Percentiles rank a stretch among this genome's conserved stretches.
phyloP scores from a whole-genome alignment of 1,139 yeast species.

The Suhomyces bokatorum region DNA sequence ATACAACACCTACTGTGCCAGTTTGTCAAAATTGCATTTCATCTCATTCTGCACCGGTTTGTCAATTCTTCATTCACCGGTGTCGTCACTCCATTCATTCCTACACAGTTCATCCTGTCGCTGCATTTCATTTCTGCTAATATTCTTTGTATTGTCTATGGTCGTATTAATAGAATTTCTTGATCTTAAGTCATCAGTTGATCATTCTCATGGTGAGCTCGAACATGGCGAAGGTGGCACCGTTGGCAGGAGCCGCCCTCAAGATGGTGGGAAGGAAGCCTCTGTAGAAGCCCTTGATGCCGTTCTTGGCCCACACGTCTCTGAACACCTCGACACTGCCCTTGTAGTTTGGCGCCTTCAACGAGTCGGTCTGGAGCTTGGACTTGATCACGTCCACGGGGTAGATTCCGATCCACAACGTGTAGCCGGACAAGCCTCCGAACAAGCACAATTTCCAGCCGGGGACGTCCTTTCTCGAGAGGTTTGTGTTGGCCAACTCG shows the following conservation, averaged over 20 bases:
- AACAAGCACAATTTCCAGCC: constrained; percentile 78
- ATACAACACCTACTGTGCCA: neutral
- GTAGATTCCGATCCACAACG: constrained; percentile 78
- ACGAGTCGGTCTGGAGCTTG: constrained; percentile 78
- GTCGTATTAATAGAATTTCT: neutral
- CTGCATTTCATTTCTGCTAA: constrained; percentile 1
- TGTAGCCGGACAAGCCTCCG: constrained; percentile 86
- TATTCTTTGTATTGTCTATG: neutral
- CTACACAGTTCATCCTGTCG: no score
- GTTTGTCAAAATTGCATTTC: no score
- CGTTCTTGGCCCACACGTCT: constrained; percentile 54
- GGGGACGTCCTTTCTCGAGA: constrained; percentile 68
- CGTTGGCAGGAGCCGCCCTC: constrained; percentile 97
- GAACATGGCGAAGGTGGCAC: constrained; percentile 91
- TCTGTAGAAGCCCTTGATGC: constrained; percentile 75
- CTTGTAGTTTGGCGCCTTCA: constrained; percentile 50
- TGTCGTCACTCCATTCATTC: no score
- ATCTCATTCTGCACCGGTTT: no score
- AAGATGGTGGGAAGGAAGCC: constrained; percentile 89
- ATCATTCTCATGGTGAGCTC: constrained; percentile 75
- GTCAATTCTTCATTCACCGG: no score
- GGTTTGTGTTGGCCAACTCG: constrained; percentile 45
- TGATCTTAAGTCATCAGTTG: neutral
- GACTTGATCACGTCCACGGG: constrained; percentile 88
- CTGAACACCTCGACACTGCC: constrained; percentile 56